phyloP scores from a whole-genome alignment of 1,284 basidiomycete species.

The Hemileia vastatrix region DNA sequence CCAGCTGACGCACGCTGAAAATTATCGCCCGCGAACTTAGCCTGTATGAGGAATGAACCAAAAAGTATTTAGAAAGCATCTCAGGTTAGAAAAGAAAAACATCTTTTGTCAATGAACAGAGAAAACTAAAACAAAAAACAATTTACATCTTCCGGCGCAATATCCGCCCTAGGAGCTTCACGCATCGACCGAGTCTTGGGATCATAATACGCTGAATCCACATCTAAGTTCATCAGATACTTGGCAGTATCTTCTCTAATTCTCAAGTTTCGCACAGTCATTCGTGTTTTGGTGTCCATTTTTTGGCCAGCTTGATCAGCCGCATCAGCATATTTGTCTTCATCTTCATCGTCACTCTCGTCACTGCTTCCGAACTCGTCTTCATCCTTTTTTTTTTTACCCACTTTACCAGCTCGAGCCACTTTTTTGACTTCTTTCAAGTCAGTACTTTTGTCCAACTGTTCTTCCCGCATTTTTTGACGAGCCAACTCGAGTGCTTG shows the following conservation, averaged over 20 bases:
- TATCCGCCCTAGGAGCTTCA: slow-evolving; percentile 72
- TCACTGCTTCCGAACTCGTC: slow-evolving; percentile 95
- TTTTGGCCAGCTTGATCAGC: slow-evolving; percentile 97
- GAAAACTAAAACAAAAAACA: not conserved
- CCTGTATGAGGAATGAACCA: slow-evolving; percentile 48
- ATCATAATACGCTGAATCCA: slow-evolving; percentile 94
- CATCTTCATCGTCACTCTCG: slow-evolving; percentile 60
- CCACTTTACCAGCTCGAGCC: slow-evolving; percentile 60
- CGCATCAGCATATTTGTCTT: slow-evolving; percentile 93
- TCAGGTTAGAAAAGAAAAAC: slow-evolving; percentile 18
- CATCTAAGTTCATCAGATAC: slow-evolving; percentile 93
- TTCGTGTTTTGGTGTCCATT: slow-evolving; percentile 92
- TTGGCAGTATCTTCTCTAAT: slow-evolving; percentile 99
- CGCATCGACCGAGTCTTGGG: slow-evolving; percentile 99
- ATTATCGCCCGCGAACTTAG: slow-evolving; percentile 90
- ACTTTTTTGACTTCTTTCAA: slow-evolving; percentile 63
- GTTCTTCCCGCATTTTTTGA: slow-evolving; percentile 80
- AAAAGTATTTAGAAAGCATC: slow-evolving; percentile 5
- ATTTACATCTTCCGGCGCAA: slow-evolving; percentile 72
- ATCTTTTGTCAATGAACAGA: not conserved
- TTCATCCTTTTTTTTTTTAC: slow-evolving; percentile 53
- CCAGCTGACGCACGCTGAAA: slow-evolving; percentile 83
- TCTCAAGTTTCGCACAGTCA: slow-evolving; percentile 94
- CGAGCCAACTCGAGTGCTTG: slow-evolving; percentile 83
- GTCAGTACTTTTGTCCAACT: slow-evolving; percentile 87